Evolutionary conservation across 805 yeast species (phyloP).

Genomic region (Candida coquimbonensis): DNA sequence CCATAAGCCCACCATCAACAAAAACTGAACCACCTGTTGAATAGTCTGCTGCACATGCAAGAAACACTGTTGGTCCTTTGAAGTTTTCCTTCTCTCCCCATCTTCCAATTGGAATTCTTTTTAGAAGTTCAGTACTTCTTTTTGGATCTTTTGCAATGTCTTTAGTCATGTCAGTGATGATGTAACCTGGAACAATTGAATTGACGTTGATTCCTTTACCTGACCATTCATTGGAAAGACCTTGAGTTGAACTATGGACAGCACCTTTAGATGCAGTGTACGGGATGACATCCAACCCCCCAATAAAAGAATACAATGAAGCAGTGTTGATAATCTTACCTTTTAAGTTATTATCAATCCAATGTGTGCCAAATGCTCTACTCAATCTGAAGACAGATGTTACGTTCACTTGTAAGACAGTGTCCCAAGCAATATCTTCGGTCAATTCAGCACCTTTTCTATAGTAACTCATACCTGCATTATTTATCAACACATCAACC

Average conservation of each 20-base stretch:
- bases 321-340: conserved; percentile 84
- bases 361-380: conserved; percentile 55
- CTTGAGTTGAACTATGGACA: conserved; percentile 67
- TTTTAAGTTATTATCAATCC: conserved; percentile 43
- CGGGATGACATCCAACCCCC: conserved; percentile 38
- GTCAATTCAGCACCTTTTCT: conserved; percentile 40
- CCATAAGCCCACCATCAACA: neutral
- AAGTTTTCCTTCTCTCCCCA: conserved; percentile 46
- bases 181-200: conserved; percentile 44
- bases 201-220: conserved; percentile 38
- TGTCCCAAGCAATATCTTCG: conserved; percentile 47
- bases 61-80: conserved; percentile 57
- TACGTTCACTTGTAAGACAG: conserved; percentile 65
- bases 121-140: conserved; percentile 24
- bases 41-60: conserved; percentile 29
- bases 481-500: conserved; percentile 77
- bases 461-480: conserved; percentile 81
- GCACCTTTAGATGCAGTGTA: conserved; percentile 87
- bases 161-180: conserved; percentile 39
- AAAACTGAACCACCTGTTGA: neutral
- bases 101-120: conserved; percentile 29
- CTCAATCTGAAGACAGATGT: conserved; percentile 76
- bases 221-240: conserved; percentile 57
- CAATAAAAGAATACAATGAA: conserved; percentile 42
- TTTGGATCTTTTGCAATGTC: conserved; percentile 22